These are phyloP conservation scores for Venturia asperata DNA, from an alignment of 2,329 filamentous ascomycete species.

Conservation along the genomic window DNA sequence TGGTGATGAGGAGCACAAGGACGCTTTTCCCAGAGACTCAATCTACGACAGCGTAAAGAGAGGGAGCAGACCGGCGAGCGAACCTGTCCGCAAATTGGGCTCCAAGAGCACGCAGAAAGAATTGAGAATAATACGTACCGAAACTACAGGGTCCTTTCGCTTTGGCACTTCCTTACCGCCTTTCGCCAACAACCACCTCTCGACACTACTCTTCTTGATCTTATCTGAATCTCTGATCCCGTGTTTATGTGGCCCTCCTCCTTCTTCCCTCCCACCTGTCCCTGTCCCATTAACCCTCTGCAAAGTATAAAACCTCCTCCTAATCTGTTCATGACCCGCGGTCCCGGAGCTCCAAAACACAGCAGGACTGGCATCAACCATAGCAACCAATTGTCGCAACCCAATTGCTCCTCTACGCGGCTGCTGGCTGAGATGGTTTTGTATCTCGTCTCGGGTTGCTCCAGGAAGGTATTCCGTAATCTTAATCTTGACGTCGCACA, in stretches of 20 bases:
- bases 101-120: not conserved
- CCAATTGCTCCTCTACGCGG: constrained; percentile 1
- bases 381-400: constrained; percentile 2
- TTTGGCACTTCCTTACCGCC: not conserved
- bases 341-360: not conserved
- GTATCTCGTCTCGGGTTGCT: constrained; percentile 32
- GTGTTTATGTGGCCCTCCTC: constrained; percentile 67
- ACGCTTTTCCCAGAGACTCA: too few species aligned
- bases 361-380: constrained; percentile 3
- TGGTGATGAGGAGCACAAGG: too few species aligned
- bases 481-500: constrained; percentile 85
- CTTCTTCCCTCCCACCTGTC: constrained; percentile 63
- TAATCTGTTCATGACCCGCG: constrained; percentile 7
- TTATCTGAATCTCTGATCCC: constrained; percentile 65
- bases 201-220: constrained; percentile 74
- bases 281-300: constrained; percentile 72
- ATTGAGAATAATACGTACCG: not conserved
- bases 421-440: constrained; percentile 24
- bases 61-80: too few species aligned
- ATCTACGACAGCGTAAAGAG: too few species aligned
- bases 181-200: constrained; percentile 55
- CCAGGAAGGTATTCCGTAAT: constrained; percentile 71
- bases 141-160: not conserved
- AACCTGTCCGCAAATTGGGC: too few species aligned
- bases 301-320: constrained; percentile 54